Evolutionary conservation across 1,284 basidiomycete species (phyloP).

Genomic region (Taiwanofungus camphoratus): DNA sequence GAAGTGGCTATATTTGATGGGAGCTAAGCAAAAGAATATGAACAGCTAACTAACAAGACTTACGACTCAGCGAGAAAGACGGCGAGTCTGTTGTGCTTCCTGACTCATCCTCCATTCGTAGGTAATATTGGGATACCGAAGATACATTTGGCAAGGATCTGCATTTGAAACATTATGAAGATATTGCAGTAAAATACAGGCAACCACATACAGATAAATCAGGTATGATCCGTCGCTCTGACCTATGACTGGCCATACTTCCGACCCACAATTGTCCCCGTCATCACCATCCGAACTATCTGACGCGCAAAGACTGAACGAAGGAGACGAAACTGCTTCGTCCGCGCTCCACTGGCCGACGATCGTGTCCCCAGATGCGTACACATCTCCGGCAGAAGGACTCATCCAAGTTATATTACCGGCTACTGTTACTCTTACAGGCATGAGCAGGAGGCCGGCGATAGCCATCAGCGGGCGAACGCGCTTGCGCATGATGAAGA

Average conservation of each 20-base stretch:
- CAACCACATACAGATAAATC: slow-evolving; percentile 7
- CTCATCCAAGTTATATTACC: slow-evolving; percentile 24
- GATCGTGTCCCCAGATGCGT: slow-evolving; percentile 26
- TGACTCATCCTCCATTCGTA: slow-evolving; percentile 38
- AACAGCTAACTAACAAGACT: too few relatives aligned
- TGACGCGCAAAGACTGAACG: slow-evolving; percentile 23
- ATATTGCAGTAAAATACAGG: not conserved
- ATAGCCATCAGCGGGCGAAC: slow-evolving; percentile 7
- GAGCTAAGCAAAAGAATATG: too few relatives aligned
- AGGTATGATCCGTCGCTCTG: slow-evolving; percentile 28
- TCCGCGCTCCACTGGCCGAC: slow-evolving; percentile 26
- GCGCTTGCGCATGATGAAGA: slow-evolving; percentile 10
- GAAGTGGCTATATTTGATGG: too few relatives aligned
- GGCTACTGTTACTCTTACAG: slow-evolving; percentile 4
- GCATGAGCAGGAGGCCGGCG: slow-evolving; percentile 3
- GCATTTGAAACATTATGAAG: not conserved
- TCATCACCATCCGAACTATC: slow-evolving; percentile 2
- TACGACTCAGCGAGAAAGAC: slow-evolving; percentile 36
- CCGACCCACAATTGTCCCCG: slow-evolving; percentile 28
- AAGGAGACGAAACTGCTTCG: slow-evolving; percentile 20
- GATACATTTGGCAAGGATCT: slow-evolving; percentile 32
- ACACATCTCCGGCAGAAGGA: slow-evolving; percentile 25
- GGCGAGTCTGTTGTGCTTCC: slow-evolving; percentile 34
- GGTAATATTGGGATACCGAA: slow-evolving; percentile 24
- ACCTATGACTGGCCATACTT: slow-evolving; percentile 34